These are phyloP conservation scores for Termitomyces sp. DNA, from an alignment of 768 basidiomycete genomes.

Conservation along the genomic window DNA sequence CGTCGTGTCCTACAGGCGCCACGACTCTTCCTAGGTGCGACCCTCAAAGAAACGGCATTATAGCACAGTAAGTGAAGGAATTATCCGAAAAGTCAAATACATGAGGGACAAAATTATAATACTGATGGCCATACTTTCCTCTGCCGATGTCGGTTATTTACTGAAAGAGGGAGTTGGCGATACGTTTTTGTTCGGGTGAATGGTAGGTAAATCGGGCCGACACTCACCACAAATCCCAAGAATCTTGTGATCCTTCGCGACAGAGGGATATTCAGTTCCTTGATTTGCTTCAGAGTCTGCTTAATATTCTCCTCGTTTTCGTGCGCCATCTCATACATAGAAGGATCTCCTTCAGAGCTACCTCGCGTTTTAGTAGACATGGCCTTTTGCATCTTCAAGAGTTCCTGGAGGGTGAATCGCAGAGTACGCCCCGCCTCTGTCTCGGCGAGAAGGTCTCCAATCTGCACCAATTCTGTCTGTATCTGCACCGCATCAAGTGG, in stretches of 20 bases:
- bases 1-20: neutral
- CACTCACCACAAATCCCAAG: conserved; percentile 11
- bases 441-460: conserved; percentile 16
- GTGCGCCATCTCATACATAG: neutral
- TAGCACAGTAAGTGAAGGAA: neutral
- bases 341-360: neutral
- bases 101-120: neutral
- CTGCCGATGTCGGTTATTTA: neutral
- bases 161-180: neutral
- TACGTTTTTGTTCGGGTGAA: neutral
- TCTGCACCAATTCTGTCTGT: conserved; percentile 17
- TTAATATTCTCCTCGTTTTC: conserved; percentile 17
- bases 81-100: neutral
- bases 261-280: conserved; percentile 16
- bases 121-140: neutral
- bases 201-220: neutral
- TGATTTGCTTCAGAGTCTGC: conserved; percentile 16
- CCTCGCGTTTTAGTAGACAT: conserved; percentile 3
- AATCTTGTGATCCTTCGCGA: conserved; percentile 16
- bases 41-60: neutral
- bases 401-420: conserved; percentile 17
- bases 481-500: conserved; percentile 17
- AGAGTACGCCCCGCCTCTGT: conserved; percentile 17
- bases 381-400: conserved; percentile 15
- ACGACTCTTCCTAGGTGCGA: neutral